Percentiles rank a stretch among this genome's conserved stretches.
phyloP scores from a whole-genome alignment of 257 asterid species.

The Solanum chiquidenum region DNA sequence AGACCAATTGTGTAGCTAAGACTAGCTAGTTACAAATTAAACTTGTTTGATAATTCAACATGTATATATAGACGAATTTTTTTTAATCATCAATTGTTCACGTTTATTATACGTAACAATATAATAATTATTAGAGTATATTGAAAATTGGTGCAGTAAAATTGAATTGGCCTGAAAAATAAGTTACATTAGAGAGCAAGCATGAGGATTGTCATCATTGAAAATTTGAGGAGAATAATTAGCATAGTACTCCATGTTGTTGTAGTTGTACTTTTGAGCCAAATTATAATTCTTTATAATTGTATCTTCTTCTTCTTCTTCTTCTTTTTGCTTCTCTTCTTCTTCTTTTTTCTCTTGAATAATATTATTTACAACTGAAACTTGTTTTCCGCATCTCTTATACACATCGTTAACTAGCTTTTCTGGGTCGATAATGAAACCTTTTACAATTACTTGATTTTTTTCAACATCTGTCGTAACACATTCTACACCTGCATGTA shows the following conservation, averaged over 20 bases:
- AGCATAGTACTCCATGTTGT: slow-evolving; percentile 27
- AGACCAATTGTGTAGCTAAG: too few relatives aligned
- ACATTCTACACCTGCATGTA: slow-evolving; percentile 54
- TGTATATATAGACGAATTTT: too few relatives aligned
- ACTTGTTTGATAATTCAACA: too few relatives aligned
- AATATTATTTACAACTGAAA: slow-evolving; percentile 37
- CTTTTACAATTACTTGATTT: slow-evolving; percentile 48
- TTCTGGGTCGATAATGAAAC: slow-evolving; percentile 45
- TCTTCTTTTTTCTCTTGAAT: slow-evolving; percentile 34
- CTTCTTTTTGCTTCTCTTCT: slow-evolving; percentile 20
- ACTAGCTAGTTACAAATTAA: too few relatives aligned
- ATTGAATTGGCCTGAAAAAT: background rate
- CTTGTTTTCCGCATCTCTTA: slow-evolving; percentile 66
- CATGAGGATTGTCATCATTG: slow-evolving; percentile 88
- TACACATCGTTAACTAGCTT: slow-evolving; percentile 54
- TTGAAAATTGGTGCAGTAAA: background rate
- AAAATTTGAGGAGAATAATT: slow-evolving; percentile 60
- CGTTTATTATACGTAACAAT: too few relatives aligned
- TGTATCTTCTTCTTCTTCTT: slow-evolving; percentile 17
- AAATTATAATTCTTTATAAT: slow-evolving; percentile 51
- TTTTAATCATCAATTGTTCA: background rate
- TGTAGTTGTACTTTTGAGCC: slow-evolving; percentile 38
- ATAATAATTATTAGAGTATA: background rate
- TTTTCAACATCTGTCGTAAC: slow-evolving; percentile 47
- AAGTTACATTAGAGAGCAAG: slow-evolving; percentile 59